Conservation (phyloP, 805 yeast genomes). For the Alloascoidea hylecoeti region DNA sequence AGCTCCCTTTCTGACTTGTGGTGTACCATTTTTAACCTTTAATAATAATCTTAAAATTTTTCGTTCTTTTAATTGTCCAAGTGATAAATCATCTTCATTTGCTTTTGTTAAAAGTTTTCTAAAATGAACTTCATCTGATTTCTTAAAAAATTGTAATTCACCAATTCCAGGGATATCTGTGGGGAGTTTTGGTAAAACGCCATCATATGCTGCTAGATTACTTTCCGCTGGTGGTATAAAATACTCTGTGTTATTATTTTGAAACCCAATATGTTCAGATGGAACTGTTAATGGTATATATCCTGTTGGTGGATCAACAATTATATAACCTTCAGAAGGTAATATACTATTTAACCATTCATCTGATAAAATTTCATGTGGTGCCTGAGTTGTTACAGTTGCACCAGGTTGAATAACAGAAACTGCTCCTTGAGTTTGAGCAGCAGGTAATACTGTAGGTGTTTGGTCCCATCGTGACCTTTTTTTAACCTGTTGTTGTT, state of each 20-base stretch:
- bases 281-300: conserved; percentile 22
- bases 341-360: conserved; percentile 31
- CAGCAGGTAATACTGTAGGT: too few species aligned
- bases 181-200: conserved; percentile 20
- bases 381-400: conserved; percentile 11
- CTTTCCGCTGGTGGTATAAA: conserved; percentile 36
- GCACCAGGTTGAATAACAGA: conserved; percentile 8
- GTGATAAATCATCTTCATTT: conserved; percentile 20
- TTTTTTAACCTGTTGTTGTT: conserved; percentile 5
- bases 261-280: conserved; percentile 22
- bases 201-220: conserved; percentile 14
- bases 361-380: conserved; percentile 20
- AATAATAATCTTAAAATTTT: conserved; percentile 50
- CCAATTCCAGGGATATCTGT: conserved; percentile 49
- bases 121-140: conserved; percentile 60
- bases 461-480: conserved; percentile 19
- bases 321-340: conserved; percentile 33
- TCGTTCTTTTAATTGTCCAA: conserved; percentile 43
- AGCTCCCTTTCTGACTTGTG: conserved; percentile 51
- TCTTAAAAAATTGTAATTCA: conserved; percentile 56
- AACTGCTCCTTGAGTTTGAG: too few species aligned
- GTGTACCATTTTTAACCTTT: conserved; percentile 68
- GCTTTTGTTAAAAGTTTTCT: conserved; percentile 32
- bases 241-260: conserved; percentile 19
- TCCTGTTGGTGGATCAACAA: conserved; percentile 28